Evolutionary conservation across 768 basidiomycete genomes (phyloP).

Genomic region (Nidularia sp.): DNA sequence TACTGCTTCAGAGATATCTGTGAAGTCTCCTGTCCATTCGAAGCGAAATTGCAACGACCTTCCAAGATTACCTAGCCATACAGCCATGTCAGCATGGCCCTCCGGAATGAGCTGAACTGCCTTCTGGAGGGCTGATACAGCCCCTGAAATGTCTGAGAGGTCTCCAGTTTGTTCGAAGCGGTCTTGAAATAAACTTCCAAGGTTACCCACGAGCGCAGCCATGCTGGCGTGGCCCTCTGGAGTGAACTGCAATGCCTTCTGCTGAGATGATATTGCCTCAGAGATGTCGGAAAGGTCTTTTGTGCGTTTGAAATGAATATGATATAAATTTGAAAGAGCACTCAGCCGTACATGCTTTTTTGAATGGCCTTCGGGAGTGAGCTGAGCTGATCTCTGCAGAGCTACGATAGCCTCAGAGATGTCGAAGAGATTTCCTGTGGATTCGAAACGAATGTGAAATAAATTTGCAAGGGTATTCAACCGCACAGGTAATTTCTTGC

Average conservation of each 20-base stretch:
- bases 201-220: neutral
- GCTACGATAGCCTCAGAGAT: neutral
- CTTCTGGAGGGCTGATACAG: neutral
- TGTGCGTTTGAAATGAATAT: slow-evolving; percentile 2
- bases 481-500: neutral
- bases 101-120: neutral
- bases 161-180: neutral
- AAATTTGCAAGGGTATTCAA: slow-evolving; percentile 2
- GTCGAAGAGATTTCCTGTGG: slow-evolving; percentile 2
- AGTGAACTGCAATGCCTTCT: slow-evolving; percentile 1
- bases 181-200: neutral
- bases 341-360: neutral
- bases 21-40: neutral
- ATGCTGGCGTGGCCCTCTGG: too few relatives aligned
- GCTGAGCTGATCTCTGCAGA: neutral
- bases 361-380: neutral
- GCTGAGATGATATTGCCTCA: slow-evolving; percentile 1
- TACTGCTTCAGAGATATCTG: neutral
- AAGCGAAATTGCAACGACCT: neutral
- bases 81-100: neutral
- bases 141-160: neutral
- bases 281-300: slow-evolving; percentile 4
- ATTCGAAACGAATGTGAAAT: slow-evolving; percentile 1
- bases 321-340: slow-evolving; percentile 1
- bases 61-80: neutral